Conservation (phyloP, 2,329 filamentous ascomycete species). For the Ceratocystis colombiana region DNA sequence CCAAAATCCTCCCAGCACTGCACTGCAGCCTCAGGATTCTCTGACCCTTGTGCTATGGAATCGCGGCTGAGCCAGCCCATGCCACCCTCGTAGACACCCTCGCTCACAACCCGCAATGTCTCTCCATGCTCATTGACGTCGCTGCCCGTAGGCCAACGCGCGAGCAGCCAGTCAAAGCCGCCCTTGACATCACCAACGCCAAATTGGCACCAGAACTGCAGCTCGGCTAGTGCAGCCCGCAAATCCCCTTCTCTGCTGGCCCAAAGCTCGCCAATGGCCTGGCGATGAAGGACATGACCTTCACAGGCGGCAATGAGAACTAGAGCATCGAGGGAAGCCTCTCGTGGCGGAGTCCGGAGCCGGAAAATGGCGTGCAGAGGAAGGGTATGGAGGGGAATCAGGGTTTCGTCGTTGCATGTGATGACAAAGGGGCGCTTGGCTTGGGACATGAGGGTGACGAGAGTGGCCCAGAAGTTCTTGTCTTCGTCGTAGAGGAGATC, state of each 20-base stretch:
- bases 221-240: slow-evolving; percentile 67
- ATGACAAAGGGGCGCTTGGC: slow-evolving; percentile 89
- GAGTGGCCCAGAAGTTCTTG: slow-evolving; percentile 83
- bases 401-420: slow-evolving; percentile 85
- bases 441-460: slow-evolving; percentile 64
- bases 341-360: slow-evolving; percentile 54
- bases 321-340: slow-evolving; percentile 68
- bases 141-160: slow-evolving; percentile 61
- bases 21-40: slow-evolving; percentile 44
- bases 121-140: slow-evolving; percentile 59
- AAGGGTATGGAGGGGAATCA: slow-evolving; percentile 65
- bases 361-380: slow-evolving; percentile 77
- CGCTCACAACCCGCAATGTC: slow-evolving; percentile 66
- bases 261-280: slow-evolving; percentile 61
- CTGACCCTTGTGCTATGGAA: slow-evolving; percentile 32
- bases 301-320: slow-evolving; percentile 77
- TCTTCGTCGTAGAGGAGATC: slow-evolving; percentile 93
- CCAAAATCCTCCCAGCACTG: slow-evolving; percentile 60
- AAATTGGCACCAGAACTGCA: slow-evolving; percentile 97
- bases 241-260: slow-evolving; percentile 60
- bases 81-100: slow-evolving; percentile 62
- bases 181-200: slow-evolving; percentile 80
- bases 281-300: slow-evolving; percentile 64
- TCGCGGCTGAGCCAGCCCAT: slow-evolving; percentile 71
- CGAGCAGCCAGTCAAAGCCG: slow-evolving; percentile 81